phyloP scores from a whole-genome alignment of 2,329 filamentous ascomycete species.

The Microdochium bolleyi region DNA sequence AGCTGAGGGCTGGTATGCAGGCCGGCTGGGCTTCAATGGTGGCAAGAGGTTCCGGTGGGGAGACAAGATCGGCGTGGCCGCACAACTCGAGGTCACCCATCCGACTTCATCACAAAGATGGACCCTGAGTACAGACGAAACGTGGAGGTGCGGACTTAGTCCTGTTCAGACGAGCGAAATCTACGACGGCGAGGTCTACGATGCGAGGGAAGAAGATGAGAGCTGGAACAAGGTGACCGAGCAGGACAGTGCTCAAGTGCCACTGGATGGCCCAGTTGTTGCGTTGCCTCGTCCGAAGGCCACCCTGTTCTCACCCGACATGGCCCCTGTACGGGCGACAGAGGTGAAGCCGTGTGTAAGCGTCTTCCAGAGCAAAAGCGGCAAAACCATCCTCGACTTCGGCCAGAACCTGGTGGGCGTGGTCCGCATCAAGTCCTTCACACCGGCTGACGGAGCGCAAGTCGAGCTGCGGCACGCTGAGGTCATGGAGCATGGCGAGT shows the following conservation, averaged over 20 bases:
- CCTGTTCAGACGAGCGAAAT: conserved; percentile 12
- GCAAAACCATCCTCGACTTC: conserved; percentile 41
- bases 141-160: conserved; percentile 14
- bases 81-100: conserved; percentile 16
- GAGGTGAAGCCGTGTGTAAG: conserved; percentile 14
- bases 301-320: conserved; percentile 20
- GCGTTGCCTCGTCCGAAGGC: neutral
- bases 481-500: conserved; percentile 40
- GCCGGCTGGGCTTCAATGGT: conserved; percentile 23
- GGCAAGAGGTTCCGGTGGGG: conserved; percentile 21
- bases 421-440: conserved; percentile 21
- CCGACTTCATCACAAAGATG: too few relatives aligned
- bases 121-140: conserved; percentile 17
- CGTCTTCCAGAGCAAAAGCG: conserved; percentile 22
- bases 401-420: conserved; percentile 40
- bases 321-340: conserved; percentile 19
- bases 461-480: conserved; percentile 44
- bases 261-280: conserved; percentile 10
- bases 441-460: conserved; percentile 25
- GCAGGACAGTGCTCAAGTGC: neutral
- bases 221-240: conserved; percentile 4
- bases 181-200: conserved; percentile 21
- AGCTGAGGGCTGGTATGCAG: conserved; percentile 43
- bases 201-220: conserved; percentile 14
- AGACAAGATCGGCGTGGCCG: conserved; percentile 19